Conservation (phyloP, 169 alveolate genomes). For the Perkinsus olseni region DNA sequence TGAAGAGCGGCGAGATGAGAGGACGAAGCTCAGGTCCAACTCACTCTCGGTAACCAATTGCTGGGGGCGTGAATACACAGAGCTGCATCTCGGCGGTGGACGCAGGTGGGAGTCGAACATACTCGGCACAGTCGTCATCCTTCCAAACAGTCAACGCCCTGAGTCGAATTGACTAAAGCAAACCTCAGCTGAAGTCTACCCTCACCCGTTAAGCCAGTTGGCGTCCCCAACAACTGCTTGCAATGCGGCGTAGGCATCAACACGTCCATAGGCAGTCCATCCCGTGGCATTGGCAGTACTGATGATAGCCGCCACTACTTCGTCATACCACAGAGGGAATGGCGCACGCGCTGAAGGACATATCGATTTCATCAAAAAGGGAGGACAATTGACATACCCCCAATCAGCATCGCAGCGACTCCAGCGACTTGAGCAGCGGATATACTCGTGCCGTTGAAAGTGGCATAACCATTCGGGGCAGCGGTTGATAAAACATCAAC, state of each 20-base stretch:
- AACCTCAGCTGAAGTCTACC: neutral
- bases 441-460: neutral
- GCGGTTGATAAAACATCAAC: neutral
- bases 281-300: neutral
- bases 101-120: neutral
- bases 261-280: neutral
- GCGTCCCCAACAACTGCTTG: neutral
- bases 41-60: neutral
- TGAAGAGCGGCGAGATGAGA: neutral
- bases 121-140: neutral
- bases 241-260: neutral
- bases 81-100: neutral
- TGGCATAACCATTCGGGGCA: neutral
- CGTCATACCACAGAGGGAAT: neutral
- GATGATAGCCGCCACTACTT: neutral
- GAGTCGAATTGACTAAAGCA: neutral
- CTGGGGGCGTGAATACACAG: neutral
- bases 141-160: neutral
- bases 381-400: neutral
- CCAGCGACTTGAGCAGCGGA: neutral
- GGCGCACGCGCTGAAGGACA: neutral
- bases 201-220: neutral
- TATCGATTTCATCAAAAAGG: neutral
- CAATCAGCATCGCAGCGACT: neutral
- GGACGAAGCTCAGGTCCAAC: neutral